A percentile compares a stretch with the other conserved stretches of the same genome.
Conservation (phyloP, 1,284 basidiomycete species). For the Leccinum pachyderme region DNA sequence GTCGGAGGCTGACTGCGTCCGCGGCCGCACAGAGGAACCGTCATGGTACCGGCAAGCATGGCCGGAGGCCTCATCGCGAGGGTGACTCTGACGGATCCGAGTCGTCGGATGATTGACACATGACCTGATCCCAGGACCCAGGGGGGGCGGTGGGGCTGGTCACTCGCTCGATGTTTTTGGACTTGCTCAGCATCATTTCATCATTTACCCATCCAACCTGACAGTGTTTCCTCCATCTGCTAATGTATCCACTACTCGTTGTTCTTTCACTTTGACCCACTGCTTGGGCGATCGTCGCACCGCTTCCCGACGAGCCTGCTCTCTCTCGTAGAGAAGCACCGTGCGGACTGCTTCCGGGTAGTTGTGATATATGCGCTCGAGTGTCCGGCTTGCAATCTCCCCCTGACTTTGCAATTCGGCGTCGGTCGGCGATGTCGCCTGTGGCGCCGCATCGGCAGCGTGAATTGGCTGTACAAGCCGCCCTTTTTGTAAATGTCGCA, state of each 20-base stretch:
- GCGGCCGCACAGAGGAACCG: conserved; percentile 57
- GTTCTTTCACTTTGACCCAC: conserved; percentile 17
- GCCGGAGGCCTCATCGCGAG: conserved; percentile 48
- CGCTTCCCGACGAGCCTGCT: conserved; percentile 31
- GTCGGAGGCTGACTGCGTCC: conserved; percentile 28
- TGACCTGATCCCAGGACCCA: conserved; percentile 22
- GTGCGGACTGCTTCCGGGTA: conserved; percentile 50
- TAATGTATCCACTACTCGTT: conserved; percentile 28
- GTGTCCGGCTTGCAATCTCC: conserved; percentile 37
- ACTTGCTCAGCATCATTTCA: conserved; percentile 14
- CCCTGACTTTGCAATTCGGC: conserved; percentile 26
- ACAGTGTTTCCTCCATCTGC: conserved; percentile 23
- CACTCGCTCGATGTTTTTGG: conserved; percentile 2
- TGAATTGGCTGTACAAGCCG: conserved; percentile 44
- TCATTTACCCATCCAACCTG: conserved; percentile 25
- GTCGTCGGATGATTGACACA: conserved; percentile 39
- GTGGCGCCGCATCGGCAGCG: conserved; percentile 20
- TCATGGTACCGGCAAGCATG: conserved; percentile 56
- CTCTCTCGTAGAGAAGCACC: conserved; percentile 40
- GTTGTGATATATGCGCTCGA: conserved; percentile 43
- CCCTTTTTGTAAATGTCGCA: conserved; percentile 52
- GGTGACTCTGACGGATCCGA: conserved; percentile 51
- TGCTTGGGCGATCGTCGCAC: conserved; percentile 13
- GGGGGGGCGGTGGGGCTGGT: background rate
- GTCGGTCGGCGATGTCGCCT: conserved; percentile 5